Conservation (phyloP, 75 land plant genomes). For the Selaginella tamariscina region DNA sequence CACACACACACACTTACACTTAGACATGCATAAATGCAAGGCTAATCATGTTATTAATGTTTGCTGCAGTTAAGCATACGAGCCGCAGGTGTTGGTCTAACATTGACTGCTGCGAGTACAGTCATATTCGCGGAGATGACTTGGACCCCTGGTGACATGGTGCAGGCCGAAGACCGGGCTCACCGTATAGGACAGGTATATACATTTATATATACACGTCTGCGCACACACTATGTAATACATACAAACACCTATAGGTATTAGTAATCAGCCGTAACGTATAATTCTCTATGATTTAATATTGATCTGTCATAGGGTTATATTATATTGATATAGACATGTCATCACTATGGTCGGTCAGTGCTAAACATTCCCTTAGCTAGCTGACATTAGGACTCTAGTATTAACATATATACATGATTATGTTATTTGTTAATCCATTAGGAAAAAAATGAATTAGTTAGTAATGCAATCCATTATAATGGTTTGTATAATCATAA, state of each 20-base stretch:
- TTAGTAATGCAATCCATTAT: background rate
- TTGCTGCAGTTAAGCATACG: slow-evolving; percentile 7
- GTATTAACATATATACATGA: background rate
- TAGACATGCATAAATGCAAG: background rate
- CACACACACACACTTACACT: no score
- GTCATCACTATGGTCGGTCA: background rate
- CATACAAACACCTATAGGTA: background rate
- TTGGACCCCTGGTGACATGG: slow-evolving; percentile 5
- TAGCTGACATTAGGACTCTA: background rate
- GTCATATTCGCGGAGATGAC: slow-evolving; percentile 9
- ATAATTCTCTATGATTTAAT: background rate
- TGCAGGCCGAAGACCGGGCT: slow-evolving; percentile 6
- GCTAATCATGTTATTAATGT: background rate
- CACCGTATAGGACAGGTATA: slow-evolving; percentile 61
- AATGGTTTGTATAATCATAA: background rate
- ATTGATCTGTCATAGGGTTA: background rate
- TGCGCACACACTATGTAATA: background rate
- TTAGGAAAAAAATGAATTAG: background rate
- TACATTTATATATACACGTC: background rate
- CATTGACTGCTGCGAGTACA: slow-evolving; percentile 1
- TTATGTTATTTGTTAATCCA: no score
- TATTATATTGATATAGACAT: background rate
- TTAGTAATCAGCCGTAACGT: background rate
- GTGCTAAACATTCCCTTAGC: no score
- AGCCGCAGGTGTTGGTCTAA: slow-evolving; percentile 7